phyloP scores from a whole-genome alignment of 495 filamentous ascomycete genomes.

The Penicillium mononematosum region DNA sequence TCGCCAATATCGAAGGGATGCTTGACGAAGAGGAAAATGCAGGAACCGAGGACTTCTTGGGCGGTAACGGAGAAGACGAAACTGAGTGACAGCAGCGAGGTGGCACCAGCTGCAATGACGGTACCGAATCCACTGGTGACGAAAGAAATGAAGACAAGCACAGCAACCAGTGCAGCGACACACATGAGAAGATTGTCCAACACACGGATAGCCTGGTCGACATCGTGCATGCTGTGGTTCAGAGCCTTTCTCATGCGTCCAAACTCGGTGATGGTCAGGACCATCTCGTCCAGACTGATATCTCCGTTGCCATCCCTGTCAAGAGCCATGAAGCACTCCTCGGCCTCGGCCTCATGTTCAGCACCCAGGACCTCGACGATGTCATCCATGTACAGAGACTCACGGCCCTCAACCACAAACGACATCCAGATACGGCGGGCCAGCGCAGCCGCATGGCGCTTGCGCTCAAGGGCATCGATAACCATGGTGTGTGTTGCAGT shows the following conservation, averaged over 20 bases:
- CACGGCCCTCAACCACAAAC: slow-evolving; percentile 86
- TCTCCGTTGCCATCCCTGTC: slow-evolving; percentile 92
- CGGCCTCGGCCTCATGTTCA: slow-evolving; percentile 67
- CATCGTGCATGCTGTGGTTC: slow-evolving; percentile 90
- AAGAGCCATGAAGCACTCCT: slow-evolving; percentile 75
- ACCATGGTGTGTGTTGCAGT: slow-evolving; percentile 85
- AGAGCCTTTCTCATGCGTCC: slow-evolving; percentile 82
- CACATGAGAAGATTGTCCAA: slow-evolving; percentile 80
- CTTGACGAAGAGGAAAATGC: slow-evolving; percentile 98
- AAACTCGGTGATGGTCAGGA: slow-evolving; percentile 78
- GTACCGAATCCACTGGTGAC: slow-evolving; percentile 80
- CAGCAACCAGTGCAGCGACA: slow-evolving; percentile 72
- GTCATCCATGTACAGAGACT: slow-evolving; percentile 76
- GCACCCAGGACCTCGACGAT: slow-evolving; percentile 82
- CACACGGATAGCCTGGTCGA: slow-evolving; percentile 89
- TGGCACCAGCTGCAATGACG: slow-evolving; percentile 90
- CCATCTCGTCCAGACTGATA: slow-evolving; percentile 92
- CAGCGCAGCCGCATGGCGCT: slow-evolving; percentile 77
- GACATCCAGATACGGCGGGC: slow-evolving; percentile 97
- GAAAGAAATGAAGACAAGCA: slow-evolving; percentile 90
- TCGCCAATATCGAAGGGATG: slow-evolving; percentile 93
- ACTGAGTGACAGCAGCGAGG: slow-evolving; percentile 87
- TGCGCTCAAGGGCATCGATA: slow-evolving; percentile 81
- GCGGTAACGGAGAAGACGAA: slow-evolving; percentile 91
- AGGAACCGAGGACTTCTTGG: slow-evolving; percentile 91